A percentile compares a stretch with the other conserved stretches of the same genome.
Evolutionary conservation across 352 stramenopile genomes (phyloP).

Genomic region (Phytophthora quininea): DNA sequence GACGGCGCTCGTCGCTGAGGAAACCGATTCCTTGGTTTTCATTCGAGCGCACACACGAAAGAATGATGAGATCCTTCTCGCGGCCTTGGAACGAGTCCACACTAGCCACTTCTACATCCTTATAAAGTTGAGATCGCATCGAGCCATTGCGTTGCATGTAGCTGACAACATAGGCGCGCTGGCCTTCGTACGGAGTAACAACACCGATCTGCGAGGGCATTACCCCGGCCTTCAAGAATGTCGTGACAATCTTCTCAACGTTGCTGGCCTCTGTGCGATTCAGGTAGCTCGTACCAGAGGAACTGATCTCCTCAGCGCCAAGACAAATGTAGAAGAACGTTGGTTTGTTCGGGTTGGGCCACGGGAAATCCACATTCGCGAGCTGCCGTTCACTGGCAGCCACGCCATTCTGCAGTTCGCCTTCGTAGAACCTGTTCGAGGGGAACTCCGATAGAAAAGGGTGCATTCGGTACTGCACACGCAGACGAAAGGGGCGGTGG

Average conservation of each 20-base stretch:
- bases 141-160: slow-evolving; percentile 97
- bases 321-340: slow-evolving; percentile 98
- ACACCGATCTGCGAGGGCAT: slow-evolving; percentile 94
- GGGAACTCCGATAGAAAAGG: slow-evolving; percentile 98
- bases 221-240: slow-evolving; percentile 95
- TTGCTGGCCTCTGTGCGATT: slow-evolving; percentile 98
- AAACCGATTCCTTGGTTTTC: slow-evolving; percentile 99
- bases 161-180: slow-evolving; percentile 98
- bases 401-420: slow-evolving; percentile 98
- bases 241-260: slow-evolving; percentile 98
- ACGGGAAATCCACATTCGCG: slow-evolving; percentile 94
- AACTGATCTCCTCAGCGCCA: slow-evolving; percentile 98
- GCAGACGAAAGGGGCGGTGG: slow-evolving; percentile 96
- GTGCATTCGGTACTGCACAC: slow-evolving; percentile 99
- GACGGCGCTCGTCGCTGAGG: slow-evolving; percentile 95
- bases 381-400: slow-evolving; percentile 93
- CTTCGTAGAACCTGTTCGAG: slow-evolving; percentile 99
- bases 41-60: slow-evolving; percentile 99
- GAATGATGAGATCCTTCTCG: slow-evolving; percentile 99
- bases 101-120: slow-evolving; percentile 98
- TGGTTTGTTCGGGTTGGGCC: slow-evolving; percentile 96
- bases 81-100: slow-evolving; percentile 99
- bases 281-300: slow-evolving; percentile 97
- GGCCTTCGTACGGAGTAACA: slow-evolving; percentile 98
- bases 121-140: slow-evolving; percentile 95